Evolutionary conservation across 495 filamentous ascomycete genomes (phyloP).

Genomic region (Aspergillus coremiiformis): DNA sequence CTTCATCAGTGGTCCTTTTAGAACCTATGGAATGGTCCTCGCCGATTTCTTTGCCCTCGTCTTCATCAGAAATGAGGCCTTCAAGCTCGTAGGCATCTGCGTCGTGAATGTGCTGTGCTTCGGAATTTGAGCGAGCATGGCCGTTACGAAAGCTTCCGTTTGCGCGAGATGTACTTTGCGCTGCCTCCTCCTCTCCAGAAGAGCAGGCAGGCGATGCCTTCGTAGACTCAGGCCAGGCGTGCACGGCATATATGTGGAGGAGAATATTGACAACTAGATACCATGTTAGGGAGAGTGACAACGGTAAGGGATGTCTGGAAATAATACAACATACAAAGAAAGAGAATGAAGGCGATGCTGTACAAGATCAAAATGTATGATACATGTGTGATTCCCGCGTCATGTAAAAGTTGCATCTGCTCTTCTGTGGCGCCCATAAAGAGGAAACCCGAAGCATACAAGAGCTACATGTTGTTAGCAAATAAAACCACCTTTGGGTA

Average conservation of each 20-base stretch:
- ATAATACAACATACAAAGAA: slow-evolving; percentile 56
- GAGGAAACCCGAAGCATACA: slow-evolving; percentile 89
- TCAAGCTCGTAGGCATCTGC: slow-evolving; percentile 89
- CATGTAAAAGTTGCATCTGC: slow-evolving; percentile 71
- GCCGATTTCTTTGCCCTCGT: slow-evolving; percentile 21
- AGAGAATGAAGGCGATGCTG: slow-evolving; percentile 82
- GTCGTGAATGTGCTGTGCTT: slow-evolving; percentile 53
- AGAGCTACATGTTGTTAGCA: slow-evolving; percentile 48
- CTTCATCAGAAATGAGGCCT: slow-evolving; percentile 76
- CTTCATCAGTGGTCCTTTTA: slow-evolving; percentile 31
- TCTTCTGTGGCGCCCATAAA: slow-evolving; percentile 98
- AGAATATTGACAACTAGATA: slow-evolving; percentile 66
- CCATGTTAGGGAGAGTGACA: not conserved
- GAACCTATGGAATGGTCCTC: slow-evolving; percentile 15
- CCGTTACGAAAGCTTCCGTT: slow-evolving; percentile 43
- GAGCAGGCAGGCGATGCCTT: slow-evolving; percentile 21
- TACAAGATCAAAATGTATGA: slow-evolving; percentile 87
- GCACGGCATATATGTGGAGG: slow-evolving; percentile 69
- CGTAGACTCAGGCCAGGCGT: slow-evolving; percentile 43
- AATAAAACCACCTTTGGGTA: not conserved
- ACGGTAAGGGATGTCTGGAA: not conserved
- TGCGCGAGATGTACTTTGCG: slow-evolving; percentile 8
- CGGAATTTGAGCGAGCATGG: slow-evolving; percentile 39
- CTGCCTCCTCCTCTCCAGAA: slow-evolving; percentile 10
- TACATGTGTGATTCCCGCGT: slow-evolving; percentile 74